Evolutionary conservation across 257 asterid genomes (phyloP).

Genomic region (Jacaranda mimosifolia): DNA sequence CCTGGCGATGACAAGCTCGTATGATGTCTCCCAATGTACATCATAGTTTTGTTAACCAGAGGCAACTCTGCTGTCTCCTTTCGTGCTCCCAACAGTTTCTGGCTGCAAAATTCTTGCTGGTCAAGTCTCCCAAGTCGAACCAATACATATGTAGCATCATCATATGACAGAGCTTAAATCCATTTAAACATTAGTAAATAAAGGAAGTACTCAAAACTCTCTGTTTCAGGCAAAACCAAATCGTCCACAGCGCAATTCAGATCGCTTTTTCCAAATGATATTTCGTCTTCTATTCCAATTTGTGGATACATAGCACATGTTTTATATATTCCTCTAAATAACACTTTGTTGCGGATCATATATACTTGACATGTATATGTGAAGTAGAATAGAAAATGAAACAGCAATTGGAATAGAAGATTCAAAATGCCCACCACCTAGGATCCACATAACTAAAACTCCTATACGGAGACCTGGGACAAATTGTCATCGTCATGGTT

Average conservation of each 20-base stretch:
- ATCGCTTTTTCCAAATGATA: too few relatives aligned
- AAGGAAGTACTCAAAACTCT: not conserved
- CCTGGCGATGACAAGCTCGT: constrained; percentile 52
- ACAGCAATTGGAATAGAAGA: not conserved
- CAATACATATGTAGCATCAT: not conserved
- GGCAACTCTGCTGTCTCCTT: constrained; percentile 84
- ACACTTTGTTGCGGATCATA: too few relatives aligned
- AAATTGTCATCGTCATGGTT: not conserved
- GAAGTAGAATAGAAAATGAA: too few relatives aligned
- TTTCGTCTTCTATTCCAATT: too few relatives aligned
- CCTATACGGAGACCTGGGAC: not conserved
- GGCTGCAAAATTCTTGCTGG: constrained; percentile 50
- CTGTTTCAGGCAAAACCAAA: not conserved
- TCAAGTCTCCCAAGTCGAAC: not conserved
- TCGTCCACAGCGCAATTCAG: not conserved
- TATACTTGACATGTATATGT: too few relatives aligned
- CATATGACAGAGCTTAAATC: not conserved
- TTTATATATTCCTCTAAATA: too few relatives aligned
- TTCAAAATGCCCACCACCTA: not conserved
- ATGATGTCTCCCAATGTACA: constrained; percentile 79
- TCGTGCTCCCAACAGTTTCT: constrained; percentile 60
- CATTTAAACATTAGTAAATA: not conserved
- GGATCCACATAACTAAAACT: not conserved
- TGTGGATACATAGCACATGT: too few relatives aligned
- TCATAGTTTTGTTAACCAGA: constrained; percentile 78